Evolutionary conservation across 495 filamentous ascomycete genomes (phyloP).

Genomic region (Neurospora sp.): DNA sequence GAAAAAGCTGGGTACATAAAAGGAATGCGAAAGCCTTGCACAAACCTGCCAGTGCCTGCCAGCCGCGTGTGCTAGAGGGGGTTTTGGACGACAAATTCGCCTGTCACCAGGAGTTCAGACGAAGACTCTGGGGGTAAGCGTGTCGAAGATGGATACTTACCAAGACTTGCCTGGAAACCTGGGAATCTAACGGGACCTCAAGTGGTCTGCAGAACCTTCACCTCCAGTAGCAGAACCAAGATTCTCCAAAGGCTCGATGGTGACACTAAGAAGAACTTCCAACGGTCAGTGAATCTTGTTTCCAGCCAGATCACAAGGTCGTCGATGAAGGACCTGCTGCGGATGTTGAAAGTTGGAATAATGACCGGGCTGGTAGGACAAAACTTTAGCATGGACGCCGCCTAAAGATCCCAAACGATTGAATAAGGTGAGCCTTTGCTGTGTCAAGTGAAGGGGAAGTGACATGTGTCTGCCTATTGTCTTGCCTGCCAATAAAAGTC

Average conservation of each 20-base stretch:
- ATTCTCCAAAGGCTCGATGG: not conserved
- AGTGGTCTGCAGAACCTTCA: not conserved
- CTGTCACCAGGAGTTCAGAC: not conserved
- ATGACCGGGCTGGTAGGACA: not conserved
- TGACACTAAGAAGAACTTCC: not conserved
- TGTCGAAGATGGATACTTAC: not conserved
- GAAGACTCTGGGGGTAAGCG: not conserved
- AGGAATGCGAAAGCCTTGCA: not conserved
- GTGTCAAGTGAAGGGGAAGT: not conserved
- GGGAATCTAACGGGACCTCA: not conserved
- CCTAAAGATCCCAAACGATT: not conserved
- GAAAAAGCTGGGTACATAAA: not conserved
- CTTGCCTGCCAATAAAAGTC: not conserved
- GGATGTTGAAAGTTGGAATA: not conserved
- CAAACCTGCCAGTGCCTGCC: not conserved
- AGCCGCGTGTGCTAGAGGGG: not conserved
- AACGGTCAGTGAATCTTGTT: not conserved
- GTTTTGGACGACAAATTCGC: not conserved
- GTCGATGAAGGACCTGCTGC: not conserved
- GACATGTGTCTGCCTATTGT: not conserved
- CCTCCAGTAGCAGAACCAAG: not conserved
- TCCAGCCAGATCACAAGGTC: not conserved
- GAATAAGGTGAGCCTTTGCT: not conserved
- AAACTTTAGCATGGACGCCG: not conserved
- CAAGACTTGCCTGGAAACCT: not conserved